Base-by-base conservation (phyloP, 768 basidiomycete genomes). In the Boletus barrowsii region DNA sequence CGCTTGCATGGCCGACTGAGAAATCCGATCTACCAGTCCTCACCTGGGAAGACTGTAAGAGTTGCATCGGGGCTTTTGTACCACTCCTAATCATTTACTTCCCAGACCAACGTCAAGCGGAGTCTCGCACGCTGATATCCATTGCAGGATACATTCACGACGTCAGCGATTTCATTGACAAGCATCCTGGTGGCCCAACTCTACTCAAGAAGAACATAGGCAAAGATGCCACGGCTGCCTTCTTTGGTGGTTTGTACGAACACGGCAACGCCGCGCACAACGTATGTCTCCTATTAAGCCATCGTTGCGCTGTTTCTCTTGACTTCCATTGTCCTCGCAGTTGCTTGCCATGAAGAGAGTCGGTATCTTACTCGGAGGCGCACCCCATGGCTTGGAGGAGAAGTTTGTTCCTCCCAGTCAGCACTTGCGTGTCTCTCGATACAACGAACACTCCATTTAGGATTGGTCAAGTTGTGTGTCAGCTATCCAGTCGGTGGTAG, bases 81-180 rank as follows among this genome's bases (percentile, higher is more conserved):
- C 13, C 36, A 5, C 11, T 76, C 41, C 20, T 39, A n/a, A 32
- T 48, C 1, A 30, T 29, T 33, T 29, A 47, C 6, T 35, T 32
- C 49, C 6, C 52, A 88, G 87, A 86, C 82, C 86, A 88, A 68
- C 83, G 87, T 61, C 91, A 94, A 69, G 70, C 86, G 10, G 71
- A 79, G 62, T 86, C 83, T 63, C 84, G 93, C 15, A 87, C 90
- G 18, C 75, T 94, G n/a, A 82, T 94, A 50, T 83, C 91, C 60
- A 78, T 96, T 56, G 86, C 90, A 36, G 93, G 93, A 7, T 93
- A 89, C 77, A 93, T 96, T 55, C 92, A 94, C 70, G 92, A 94
- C 54, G 84, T 91, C 41, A 75, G 82, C 3, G 71, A 76, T 11
- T 95, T 94, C 74, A 77, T 87, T 55, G 87, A 91, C 48, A 88